Percentiles rank a stretch among this genome's conserved stretches.
Conservation (phyloP, 1,139 yeast genomes). For the Sugiyamaella neomexicana region DNA sequence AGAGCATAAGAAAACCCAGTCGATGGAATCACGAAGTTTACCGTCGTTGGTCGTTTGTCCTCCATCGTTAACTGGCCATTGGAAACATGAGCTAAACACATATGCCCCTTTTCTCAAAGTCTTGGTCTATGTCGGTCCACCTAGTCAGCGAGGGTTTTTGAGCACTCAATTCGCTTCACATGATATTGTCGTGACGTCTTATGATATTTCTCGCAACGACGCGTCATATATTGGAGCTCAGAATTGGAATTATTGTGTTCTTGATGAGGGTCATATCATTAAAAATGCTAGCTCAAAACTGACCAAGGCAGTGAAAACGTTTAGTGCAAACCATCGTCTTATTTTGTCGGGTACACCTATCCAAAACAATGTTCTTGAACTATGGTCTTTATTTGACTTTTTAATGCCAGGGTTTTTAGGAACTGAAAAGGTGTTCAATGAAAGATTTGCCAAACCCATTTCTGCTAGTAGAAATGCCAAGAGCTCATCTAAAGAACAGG, state of each 20-base stretch:
- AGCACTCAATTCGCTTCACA: constrained; percentile 55
- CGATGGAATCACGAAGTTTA: constrained; percentile 68
- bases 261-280: constrained; percentile 98
- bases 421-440: constrained; percentile 90
- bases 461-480: constrained; percentile 91
- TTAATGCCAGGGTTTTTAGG: constrained; percentile 99
- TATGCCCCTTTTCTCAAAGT: constrained; percentile 87
- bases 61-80: constrained; percentile 95
- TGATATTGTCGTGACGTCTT: constrained; percentile 90
- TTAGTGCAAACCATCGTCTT: constrained; percentile 84
- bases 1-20: constrained; percentile 56
- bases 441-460: constrained; percentile 94
- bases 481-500: constrained; percentile 91
- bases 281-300: constrained; percentile 88
- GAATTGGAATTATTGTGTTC: constrained; percentile 89
- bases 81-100: constrained; percentile 93
- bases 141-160: constrained; percentile 64
- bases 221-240: constrained; percentile 58
- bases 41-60: constrained; percentile 93
- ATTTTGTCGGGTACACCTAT: constrained; percentile 97
- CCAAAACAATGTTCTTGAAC: constrained; percentile 92
- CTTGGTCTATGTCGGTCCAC: constrained; percentile 89
- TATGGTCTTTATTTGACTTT: constrained; percentile 97
- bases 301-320: constrained; percentile 79
- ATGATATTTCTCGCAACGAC: constrained; percentile 95